Conservation (phyloP, 2,329 filamentous ascomycete species). For the Claviceps sp. region DNA sequence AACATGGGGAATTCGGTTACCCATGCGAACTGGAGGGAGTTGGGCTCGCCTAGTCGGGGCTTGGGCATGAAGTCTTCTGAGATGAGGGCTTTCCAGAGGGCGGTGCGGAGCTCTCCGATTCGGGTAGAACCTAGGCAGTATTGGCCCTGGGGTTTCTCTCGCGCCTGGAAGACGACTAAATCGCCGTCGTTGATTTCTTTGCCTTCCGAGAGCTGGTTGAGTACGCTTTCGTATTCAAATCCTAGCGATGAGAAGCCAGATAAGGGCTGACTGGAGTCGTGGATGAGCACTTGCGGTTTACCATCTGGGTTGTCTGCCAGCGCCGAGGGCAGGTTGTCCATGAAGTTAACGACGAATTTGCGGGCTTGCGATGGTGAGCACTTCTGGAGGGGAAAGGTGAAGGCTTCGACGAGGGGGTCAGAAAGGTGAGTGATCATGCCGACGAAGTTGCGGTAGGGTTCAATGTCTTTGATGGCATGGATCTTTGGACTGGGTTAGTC, state of each 20-base stretch:
- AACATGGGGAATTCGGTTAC: conserved; percentile 88
- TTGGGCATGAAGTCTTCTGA: conserved; percentile 41
- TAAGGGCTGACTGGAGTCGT: conserved; percentile 60
- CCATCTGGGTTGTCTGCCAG: conserved; percentile 60
- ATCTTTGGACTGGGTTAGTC: conserved; percentile 35
- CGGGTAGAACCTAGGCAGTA: conserved; percentile 46
- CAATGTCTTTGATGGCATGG: conserved; percentile 45
- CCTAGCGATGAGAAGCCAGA: conserved; percentile 67
- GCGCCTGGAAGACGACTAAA: conserved; percentile 68
- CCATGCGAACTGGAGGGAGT: conserved; percentile 61
- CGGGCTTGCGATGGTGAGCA: conserved; percentile 38
- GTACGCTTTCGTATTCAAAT: conserved; percentile 45
- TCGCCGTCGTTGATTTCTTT: conserved; percentile 50
- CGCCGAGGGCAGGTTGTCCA: conserved; percentile 47
- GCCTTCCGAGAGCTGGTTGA: conserved; percentile 15
- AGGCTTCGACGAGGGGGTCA: conserved; percentile 60
- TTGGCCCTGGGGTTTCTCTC: conserved; percentile 47
- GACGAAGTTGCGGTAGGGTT: conserved; percentile 46
- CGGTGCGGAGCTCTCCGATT: conserved; percentile 59
- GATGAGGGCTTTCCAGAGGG: conserved; percentile 56
- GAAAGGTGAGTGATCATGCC: conserved; percentile 59
- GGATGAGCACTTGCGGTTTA: conserved; percentile 67
- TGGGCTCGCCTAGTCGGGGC: conserved; percentile 22
- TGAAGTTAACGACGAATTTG: conserved; percentile 53
- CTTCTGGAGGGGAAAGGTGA: conserved; percentile 49